Evolutionary conservation across 495 filamentous ascomycete species (phyloP).

Genomic region (Rhizodiscina lignyota): DNA sequence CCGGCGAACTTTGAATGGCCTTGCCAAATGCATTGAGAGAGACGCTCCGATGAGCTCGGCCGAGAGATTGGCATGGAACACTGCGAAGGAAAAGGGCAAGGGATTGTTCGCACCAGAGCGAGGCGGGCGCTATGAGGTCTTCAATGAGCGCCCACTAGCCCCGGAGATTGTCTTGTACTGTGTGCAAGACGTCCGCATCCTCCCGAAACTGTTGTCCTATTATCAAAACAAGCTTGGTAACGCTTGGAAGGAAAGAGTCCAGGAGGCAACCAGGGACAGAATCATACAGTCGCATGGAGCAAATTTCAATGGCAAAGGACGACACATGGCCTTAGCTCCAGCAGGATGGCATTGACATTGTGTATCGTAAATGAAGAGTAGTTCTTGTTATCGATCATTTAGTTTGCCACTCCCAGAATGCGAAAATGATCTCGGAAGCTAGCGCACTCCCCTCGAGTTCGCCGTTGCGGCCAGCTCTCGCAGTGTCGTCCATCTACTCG

Average conservation of each 20-base stretch:
- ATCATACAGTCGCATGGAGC: background rate
- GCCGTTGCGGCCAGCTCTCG: too few species aligned
- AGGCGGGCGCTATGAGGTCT: constrained; percentile 29
- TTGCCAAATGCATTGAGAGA: constrained; percentile 29
- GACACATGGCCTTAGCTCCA: background rate
- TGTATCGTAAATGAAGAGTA: background rate
- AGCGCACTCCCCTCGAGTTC: too few species aligned
- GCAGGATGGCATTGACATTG: background rate
- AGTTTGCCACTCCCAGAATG: too few species aligned
- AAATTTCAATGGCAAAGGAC: background rate
- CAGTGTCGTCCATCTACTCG: too few species aligned
- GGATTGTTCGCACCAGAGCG: constrained; percentile 22
- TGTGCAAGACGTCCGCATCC: constrained; percentile 25
- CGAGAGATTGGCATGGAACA: background rate
- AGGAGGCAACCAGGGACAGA: background rate
- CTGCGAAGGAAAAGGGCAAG: background rate
- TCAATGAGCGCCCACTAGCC: constrained; percentile 26
- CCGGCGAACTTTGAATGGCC: constrained; percentile 18
- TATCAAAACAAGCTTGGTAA: background rate
- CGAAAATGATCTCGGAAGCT: too few species aligned
- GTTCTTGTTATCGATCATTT: too few species aligned
- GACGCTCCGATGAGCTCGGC: background rate
- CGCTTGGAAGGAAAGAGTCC: background rate
- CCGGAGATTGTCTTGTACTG: constrained; percentile 28
- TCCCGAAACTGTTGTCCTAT: constrained; percentile 19